phyloP scores from a whole-genome alignment of 202 grass and related monocot genomes.

The Hordeum pubiflorum region DNA sequence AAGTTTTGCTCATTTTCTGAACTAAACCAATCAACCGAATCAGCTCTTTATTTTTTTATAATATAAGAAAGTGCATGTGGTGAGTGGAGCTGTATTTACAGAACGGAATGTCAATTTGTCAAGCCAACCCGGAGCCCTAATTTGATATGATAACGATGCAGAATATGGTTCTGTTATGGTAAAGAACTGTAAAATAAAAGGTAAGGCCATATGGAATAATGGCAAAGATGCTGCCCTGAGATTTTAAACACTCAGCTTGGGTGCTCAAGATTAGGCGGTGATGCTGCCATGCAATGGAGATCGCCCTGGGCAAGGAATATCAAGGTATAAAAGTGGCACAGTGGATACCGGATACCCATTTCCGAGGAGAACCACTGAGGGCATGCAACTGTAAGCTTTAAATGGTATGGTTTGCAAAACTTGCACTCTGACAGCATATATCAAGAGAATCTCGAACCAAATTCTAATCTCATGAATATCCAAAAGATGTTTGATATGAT shows the following conservation, averaged over 20 bases:
- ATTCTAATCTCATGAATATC: slow-evolving; percentile 13
- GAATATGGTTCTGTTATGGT: slow-evolving; percentile 32
- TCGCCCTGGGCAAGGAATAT: slow-evolving; percentile 14
- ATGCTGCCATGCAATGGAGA: slow-evolving; percentile 23
- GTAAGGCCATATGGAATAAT: slow-evolving; percentile 2
- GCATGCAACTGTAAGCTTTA: not conserved
- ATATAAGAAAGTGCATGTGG: not conserved
- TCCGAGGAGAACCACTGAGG: not conserved
- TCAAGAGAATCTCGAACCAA: slow-evolving; percentile 23
- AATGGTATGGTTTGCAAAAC: slow-evolving; percentile 13
- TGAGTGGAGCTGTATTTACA: not conserved
- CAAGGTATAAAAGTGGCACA: slow-evolving; percentile 29
- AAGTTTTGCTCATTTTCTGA: slow-evolving; percentile 3
- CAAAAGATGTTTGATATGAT: not conserved
- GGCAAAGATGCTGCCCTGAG: not conserved
- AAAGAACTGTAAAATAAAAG: slow-evolving; percentile 19
- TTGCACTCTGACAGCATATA: not conserved
- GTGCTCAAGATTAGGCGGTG: slow-evolving; percentile 14
- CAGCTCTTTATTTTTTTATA: not conserved
- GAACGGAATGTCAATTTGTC: not conserved
- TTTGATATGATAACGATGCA: slow-evolving; percentile 5
- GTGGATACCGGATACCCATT: not conserved
- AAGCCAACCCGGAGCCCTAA: slow-evolving; percentile 4
- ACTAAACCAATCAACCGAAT: slow-evolving; percentile 11
- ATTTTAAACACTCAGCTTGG: slow-evolving; percentile 4